Conservation (phyloP, 768 basidiomycete genomes). For the Mycena epipterygia region DNA sequence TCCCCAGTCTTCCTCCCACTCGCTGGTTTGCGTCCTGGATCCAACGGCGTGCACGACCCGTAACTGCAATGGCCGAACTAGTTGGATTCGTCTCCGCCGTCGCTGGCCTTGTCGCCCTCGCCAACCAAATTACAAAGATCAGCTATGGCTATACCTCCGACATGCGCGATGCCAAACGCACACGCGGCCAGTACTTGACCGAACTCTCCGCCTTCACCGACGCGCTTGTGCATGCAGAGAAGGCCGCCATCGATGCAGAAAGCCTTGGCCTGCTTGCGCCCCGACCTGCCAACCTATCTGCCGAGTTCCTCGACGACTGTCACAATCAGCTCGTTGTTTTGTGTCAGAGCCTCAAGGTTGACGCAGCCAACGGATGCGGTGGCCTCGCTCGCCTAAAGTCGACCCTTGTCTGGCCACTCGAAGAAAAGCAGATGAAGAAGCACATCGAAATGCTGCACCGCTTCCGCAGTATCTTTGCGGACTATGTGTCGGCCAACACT, state of each 20-base stretch:
- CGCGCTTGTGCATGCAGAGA: conserved; percentile 6
- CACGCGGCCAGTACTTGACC: conserved; percentile 7
- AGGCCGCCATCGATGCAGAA: conserved; percentile 3
- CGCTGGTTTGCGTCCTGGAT: too few species aligned
- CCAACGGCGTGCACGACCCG: not conserved
- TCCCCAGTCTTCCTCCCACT: too few species aligned
- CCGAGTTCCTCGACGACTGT: conserved; percentile 11
- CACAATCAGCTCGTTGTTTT: not conserved
- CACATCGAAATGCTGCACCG: conserved; percentile 15
- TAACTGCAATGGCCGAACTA: not conserved
- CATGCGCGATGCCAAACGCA: conserved; percentile 12
- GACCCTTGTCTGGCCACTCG: conserved; percentile 8
- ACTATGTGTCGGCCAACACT: conserved; percentile 10
- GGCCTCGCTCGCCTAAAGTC: conserved; percentile 7
- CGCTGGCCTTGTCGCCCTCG: conserved; percentile 15
- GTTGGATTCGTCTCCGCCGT: conserved; percentile 8
- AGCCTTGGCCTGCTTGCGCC: not conserved
- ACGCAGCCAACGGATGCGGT: not conserved
- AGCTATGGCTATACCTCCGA: conserved; percentile 19
- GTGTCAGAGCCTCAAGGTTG: not conserved
- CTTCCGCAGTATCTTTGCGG: conserved; percentile 15
- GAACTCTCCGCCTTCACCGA: conserved; percentile 17
- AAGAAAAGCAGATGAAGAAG: conserved; percentile 15
- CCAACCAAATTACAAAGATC: conserved; percentile 3
- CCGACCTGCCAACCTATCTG: not conserved